Evolutionary conservation across 768 basidiomycete species (phyloP), one percentile per base, ranked within the genome.

Genomic region (Asterophora parasitica): DNA sequence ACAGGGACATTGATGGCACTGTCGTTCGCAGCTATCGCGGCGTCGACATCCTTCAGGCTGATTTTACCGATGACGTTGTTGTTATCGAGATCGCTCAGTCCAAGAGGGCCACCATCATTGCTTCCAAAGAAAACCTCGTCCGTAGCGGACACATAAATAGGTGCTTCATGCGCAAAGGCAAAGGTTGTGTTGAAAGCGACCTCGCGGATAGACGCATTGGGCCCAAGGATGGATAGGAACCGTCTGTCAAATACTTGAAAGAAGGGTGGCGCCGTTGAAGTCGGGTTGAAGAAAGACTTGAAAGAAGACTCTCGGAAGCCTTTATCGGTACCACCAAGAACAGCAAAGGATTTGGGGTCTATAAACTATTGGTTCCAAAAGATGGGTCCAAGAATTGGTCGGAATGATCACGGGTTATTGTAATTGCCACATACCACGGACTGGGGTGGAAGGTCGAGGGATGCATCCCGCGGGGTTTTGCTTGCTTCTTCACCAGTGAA

Each of bases 101-200:
- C 84, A 1, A 83, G 69, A 26, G 76, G 46, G 1, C 83, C 85
- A 4, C 86, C 85, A 46, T 77, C 79, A 50, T 81, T 86, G 63
- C 82, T 83, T 4, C 77, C 72, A 57, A 91, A 91, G 67, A 81
- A 83, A 1, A 91, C 70, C 52, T 83, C 79, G 56, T 88, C 77
- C n/a, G 81, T 82, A n/a, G 70, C 73, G 4, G 80, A 65, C 27
- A 78, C 67, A 62, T 81, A 88, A 1, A 89, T 70, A 0, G 85
- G 85, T 2, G 85, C 88, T 65, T 92, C 89, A 58, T 91, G 88
- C 13, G 86, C 87, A 52, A 88, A 81, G 2, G 82, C 82, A 61
- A 82, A 83, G 3, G 73, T 77, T 3, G 75, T 73, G 49, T 81
- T 78, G 7, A 76, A 74, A 0, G 80, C 79, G 39, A 92, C 76